Conservation (phyloP, 768 basidiomycete genomes). For the Pleurotus tuoliensis region DNA sequence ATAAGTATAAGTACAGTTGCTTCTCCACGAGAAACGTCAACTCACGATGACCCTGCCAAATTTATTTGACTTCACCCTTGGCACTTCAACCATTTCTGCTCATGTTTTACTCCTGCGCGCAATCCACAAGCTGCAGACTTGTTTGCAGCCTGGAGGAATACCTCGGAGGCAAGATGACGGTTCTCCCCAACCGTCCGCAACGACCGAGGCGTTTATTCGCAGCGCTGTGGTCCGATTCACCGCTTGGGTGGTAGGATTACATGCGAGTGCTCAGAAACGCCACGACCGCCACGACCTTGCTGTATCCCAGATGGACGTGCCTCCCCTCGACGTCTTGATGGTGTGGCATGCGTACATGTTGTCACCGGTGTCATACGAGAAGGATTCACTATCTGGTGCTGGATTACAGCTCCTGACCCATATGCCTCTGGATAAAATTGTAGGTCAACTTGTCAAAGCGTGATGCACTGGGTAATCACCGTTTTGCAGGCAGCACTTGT, state of each 20-base stretch:
- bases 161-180: background rate
- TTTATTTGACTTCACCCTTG: background rate
- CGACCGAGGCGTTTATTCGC: background rate
- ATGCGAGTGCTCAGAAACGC: background rate
- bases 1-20: too few relatives aligned
- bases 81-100: background rate
- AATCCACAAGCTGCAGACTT: background rate
- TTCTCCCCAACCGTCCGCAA: background rate
- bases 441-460: background rate
- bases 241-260: background rate
- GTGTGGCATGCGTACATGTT: slow-evolving; percentile 14
- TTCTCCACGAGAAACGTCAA: too few relatives aligned
- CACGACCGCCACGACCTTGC: background rate
- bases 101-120: background rate
- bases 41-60: too few relatives aligned
- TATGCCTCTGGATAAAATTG: background rate
- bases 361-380: background rate
- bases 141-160: background rate
- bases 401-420: background rate
- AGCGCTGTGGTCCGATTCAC: background rate
- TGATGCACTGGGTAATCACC: too few relatives aligned
- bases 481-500: background rate
- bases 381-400: background rate
- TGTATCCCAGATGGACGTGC: background rate
- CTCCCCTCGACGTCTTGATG: slow-evolving; percentile 15